A percentile compares a stretch with the other conserved stretches of the same genome.
Conservation (phyloP, 768 basidiomycete genomes). For the Russula dissimulans region DNA sequence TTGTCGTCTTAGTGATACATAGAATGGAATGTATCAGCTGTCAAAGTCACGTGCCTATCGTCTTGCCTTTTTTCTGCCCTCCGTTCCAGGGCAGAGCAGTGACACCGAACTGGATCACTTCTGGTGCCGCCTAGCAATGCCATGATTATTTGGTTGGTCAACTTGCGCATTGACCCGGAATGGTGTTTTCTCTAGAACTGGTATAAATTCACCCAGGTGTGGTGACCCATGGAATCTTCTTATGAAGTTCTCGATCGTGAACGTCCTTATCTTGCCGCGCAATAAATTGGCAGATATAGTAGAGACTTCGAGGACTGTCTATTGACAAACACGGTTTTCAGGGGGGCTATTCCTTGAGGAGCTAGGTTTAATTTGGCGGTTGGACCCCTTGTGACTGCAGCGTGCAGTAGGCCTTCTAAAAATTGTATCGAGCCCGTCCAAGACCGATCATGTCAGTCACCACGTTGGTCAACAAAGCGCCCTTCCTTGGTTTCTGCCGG, state of each 20-base stretch:
- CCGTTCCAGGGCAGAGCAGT: not conserved
- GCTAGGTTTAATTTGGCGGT: not conserved
- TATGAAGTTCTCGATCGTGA: not conserved
- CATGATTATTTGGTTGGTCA: not conserved
- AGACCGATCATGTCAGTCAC: constrained; percentile 1
- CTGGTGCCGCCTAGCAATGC: no score
- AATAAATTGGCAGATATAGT: not conserved
- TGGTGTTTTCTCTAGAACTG: not conserved
- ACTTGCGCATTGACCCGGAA: not conserved
- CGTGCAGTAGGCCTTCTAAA: not conserved
- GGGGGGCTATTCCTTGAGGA: not conserved
- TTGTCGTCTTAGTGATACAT: not conserved
- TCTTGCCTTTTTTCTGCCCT: not conserved
- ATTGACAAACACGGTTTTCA: not conserved
- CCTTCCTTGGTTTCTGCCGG: not conserved
- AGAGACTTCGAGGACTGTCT: not conserved
- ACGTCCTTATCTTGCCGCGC: not conserved
- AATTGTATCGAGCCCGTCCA: not conserved
- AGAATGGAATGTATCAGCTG: not conserved
- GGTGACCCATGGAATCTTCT: not conserved
- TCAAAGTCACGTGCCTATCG: not conserved
- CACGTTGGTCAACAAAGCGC: not conserved
- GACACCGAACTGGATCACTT: no score
- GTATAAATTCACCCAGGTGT: not conserved
- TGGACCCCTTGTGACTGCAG: not conserved